Base-by-base conservation (phyloP, 805 yeast species). In the Ogataea corticis region DNA sequence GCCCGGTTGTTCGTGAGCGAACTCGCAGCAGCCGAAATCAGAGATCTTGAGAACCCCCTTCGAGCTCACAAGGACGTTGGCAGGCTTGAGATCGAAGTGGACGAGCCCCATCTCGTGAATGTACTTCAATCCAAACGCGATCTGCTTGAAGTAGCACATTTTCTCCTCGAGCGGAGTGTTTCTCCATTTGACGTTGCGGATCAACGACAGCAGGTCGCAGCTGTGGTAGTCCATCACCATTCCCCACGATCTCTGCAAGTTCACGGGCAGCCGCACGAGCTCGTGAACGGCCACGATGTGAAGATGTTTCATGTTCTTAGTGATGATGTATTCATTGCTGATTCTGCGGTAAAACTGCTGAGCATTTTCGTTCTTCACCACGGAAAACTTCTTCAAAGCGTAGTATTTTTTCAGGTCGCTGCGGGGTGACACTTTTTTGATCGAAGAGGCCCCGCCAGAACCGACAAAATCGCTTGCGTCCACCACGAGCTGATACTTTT, bases 71-170 rank as follows among this genome's bases (percentile, higher is more conserved):
- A 85, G 65, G 4, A 85, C 70, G 57, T 85, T 85, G 56, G 85
- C 91, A 0, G 91, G 90, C 62, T 85, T 85, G 56, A 85, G 67
- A 68, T 85, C 94, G 33, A 83, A 70, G 61, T 85, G 92, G 11
- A 78, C 88, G 36, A 85, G 72, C 48, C 85, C 94, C 44, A 71
- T 63, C 28, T 77, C 79, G 58, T 85, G 92, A 49, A 85, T 64
- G 52, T 70, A 83, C 49, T 73, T 77, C 19, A 85, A 58, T 2
- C 87, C 94, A 51, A 76, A 70, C 1, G 76, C 72, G 28, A 84
- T 68, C 58, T 85, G 94, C 59, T 85, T 85, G 64, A 85, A 85
- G 29, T 81, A 62, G 61, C 92, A 85, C 52, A 71, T 75, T 50
- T 79, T 79, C 56, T 84, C 90, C 17, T 45, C 57, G 4, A 76